A percentile compares a stretch with the other conserved stretches of the same genome.
phyloP scores from a whole-genome alignment of 192 early-diverging fungal species.

The Entophlyctis luteolus region DNA sequence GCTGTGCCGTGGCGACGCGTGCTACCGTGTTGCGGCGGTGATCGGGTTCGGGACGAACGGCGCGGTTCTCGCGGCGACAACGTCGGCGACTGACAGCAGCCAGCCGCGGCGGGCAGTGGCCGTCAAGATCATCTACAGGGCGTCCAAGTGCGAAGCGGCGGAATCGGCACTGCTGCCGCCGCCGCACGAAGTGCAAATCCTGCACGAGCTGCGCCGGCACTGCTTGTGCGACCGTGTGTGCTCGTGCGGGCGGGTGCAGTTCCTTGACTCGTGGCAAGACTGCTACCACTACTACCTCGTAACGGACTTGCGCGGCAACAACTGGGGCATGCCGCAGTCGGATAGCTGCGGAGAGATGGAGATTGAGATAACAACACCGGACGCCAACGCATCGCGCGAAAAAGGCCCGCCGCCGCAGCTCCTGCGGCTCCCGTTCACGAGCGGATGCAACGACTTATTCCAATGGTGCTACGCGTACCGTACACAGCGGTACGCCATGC shows the following conservation, averaged over 20 bases:
- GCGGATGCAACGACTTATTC: not conserved
- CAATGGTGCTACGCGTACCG: not conserved
- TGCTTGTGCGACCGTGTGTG: too few species aligned
- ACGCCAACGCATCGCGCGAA: too few species aligned
- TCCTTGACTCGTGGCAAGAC: not conserved
- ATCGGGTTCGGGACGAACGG: slow-evolving; percentile 5
- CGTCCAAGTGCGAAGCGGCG: not conserved
- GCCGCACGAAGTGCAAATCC: not conserved
- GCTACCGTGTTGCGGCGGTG: not conserved
- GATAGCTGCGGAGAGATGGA: not conserved
- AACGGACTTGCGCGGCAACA: not conserved
- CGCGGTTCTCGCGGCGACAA: not conserved
- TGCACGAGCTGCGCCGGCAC: too few species aligned
- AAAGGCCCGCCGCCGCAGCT: too few species aligned
- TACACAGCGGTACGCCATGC: not conserved
- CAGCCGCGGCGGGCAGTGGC: too few species aligned
- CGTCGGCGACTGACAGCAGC: too few species aligned
- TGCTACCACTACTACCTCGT: not conserved
- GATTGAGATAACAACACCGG: too few species aligned
- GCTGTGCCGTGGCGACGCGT: too few species aligned
- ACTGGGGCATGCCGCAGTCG: not conserved
- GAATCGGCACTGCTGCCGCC: not conserved
- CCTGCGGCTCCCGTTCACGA: not conserved
- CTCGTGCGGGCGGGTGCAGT: not conserved
- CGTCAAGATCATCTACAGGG: too few species aligned